A percentile compares a stretch with the other conserved stretches of the same genome.
phyloP scores from a whole-genome alignment of 305 asterid genomes.

The Andrographis paniculata region DNA sequence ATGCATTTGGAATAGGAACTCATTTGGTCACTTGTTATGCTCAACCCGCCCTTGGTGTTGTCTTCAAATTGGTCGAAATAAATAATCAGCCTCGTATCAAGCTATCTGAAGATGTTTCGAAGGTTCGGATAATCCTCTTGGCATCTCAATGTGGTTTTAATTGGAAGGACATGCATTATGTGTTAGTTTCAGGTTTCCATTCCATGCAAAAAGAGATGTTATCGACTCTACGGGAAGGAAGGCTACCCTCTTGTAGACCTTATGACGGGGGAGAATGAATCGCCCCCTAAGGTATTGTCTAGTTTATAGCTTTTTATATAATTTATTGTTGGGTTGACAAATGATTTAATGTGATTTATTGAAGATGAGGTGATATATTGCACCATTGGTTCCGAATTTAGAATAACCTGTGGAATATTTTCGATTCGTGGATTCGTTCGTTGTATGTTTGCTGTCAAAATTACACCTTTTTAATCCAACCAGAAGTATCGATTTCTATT shows the following conservation, averaged over 20 bases:
- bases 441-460: too few relatives aligned
- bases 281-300: constrained; percentile 71
- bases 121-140: constrained; percentile 46
- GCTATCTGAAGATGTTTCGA: constrained; percentile 95
- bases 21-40: constrained; percentile 97
- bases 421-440: too few relatives aligned
- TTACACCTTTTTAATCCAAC: too few relatives aligned
- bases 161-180: constrained; percentile 13
- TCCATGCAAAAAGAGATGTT: constrained; percentile 94
- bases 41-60: constrained; percentile 96
- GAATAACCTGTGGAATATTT: too few relatives aligned
- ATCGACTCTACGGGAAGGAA: constrained; percentile 93
- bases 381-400: too few relatives aligned
- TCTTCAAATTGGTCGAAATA: constrained; percentile 96
- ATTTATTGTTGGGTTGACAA: too few relatives aligned
- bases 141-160: constrained; percentile 11
- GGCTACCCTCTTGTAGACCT: constrained; percentile 93
- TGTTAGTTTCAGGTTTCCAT: constrained; percentile 69
- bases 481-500: too few relatives aligned
- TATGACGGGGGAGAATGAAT: constrained; percentile 89
- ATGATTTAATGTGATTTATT: not conserved
- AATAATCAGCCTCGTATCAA: constrained; percentile 94
- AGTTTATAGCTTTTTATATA: constrained; percentile 1
- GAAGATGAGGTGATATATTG: too few relatives aligned
- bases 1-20: constrained; percentile 93